phyloP scores from a whole-genome alignment of 768 basidiomycete species.

The Paxillus ammoniavirescens region DNA sequence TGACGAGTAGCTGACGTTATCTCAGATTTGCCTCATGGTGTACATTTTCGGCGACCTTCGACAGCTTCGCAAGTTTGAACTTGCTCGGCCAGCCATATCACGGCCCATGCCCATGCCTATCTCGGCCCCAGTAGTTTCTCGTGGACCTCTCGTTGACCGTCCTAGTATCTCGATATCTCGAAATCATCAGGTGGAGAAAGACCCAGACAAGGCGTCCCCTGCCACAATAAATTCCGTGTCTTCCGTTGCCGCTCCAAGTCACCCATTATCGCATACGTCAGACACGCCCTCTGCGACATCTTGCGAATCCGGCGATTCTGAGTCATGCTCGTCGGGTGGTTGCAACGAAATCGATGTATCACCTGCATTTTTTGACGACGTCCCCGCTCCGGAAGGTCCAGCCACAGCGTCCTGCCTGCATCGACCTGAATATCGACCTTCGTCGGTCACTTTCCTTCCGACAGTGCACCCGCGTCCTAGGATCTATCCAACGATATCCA shows the following conservation, averaged over 20 bases:
- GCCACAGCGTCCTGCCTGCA: slow-evolving; percentile 40
- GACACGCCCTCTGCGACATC: slow-evolving; percentile 2
- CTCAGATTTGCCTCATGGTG: slow-evolving; percentile 62
- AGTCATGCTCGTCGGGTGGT: slow-evolving; percentile 10
- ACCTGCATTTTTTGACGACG: slow-evolving; percentile 43
- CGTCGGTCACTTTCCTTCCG: slow-evolving; percentile 19
- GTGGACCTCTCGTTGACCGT: background rate
- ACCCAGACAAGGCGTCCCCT: slow-evolving; percentile 9
- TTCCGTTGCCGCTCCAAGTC: background rate
- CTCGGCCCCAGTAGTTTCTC: slow-evolving; percentile 12
- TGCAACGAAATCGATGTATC: slow-evolving; percentile 36
- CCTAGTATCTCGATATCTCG: background rate
- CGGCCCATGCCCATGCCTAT: slow-evolving; percentile 31
- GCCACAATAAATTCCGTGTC: slow-evolving; percentile 13
- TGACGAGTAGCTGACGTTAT: slow-evolving; percentile 6
- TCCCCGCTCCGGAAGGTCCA: slow-evolving; percentile 44
- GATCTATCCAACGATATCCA: background rate
- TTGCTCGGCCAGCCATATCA: slow-evolving; percentile 66
- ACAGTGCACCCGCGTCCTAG: slow-evolving; percentile 15
- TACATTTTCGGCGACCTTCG: slow-evolving; percentile 80
- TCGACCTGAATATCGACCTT: slow-evolving; percentile 25
- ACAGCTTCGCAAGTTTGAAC: slow-evolving; percentile 76
- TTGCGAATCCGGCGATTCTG: slow-evolving; percentile 20
- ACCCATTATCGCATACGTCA: slow-evolving; percentile 10
- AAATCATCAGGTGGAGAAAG: background rate